Conservation (phyloP, 495 filamentous ascomycete genomes). For the Neurospora sp. region DNA sequence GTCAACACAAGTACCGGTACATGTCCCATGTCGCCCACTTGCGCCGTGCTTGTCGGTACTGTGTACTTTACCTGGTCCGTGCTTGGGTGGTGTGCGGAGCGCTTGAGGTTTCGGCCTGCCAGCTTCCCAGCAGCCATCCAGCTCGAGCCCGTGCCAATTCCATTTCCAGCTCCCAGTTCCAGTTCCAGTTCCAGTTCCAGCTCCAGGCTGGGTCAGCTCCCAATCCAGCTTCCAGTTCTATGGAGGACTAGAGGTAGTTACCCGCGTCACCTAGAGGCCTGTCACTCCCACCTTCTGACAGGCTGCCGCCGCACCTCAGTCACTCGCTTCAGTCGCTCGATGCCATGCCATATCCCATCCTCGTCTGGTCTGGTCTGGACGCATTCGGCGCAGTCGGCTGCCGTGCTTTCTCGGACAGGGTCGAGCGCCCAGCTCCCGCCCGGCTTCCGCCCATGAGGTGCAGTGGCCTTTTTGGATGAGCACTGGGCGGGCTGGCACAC, state of each 20-base stretch:
- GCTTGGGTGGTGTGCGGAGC: neutral
- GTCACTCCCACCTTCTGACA: neutral
- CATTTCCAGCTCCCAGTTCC: neutral
- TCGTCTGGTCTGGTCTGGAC: slow-evolving; percentile 3
- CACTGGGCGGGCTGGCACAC: neutral
- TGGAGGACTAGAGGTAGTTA: neutral
- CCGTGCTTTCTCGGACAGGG: neutral
- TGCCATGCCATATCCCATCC: neutral
- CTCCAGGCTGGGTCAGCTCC: neutral
- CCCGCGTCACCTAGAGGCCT: neutral
- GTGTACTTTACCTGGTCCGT: slow-evolving; percentile 9
- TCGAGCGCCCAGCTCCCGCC: neutral
- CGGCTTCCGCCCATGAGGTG: neutral
- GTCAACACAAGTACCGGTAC: slow-evolving; percentile 9
- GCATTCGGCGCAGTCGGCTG: neutral
- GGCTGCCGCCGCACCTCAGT: neutral
- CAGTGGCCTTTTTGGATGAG: neutral
- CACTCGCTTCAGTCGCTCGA: neutral
- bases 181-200: neutral
- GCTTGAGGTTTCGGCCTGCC: neutral
- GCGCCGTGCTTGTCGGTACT: slow-evolving; percentile 10
- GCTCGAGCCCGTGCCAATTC: neutral
- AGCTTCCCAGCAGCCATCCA: neutral
- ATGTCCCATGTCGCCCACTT: slow-evolving; percentile 4
- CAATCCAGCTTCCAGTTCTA: neutral